Conservation (phyloP, 1,284 basidiomycete species). For the Malassezia obtusa region DNA sequence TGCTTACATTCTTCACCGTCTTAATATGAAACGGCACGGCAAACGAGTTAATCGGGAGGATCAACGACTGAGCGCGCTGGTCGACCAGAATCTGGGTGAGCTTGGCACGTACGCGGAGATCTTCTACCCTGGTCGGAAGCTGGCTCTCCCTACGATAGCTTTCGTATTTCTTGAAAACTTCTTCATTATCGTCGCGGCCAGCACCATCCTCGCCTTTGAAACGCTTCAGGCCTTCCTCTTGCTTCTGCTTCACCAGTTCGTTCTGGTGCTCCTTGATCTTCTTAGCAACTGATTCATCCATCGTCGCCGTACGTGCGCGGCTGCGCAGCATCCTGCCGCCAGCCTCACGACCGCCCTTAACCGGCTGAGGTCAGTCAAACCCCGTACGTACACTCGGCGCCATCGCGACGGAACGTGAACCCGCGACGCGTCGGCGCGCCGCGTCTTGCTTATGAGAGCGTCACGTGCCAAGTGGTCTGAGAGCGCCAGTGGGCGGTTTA, state of each 20-base stretch:
- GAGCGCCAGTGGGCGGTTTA: too few species aligned
- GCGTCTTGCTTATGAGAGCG: not conserved
- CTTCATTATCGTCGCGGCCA: slow-evolving; percentile 59
- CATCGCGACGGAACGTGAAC: not conserved
- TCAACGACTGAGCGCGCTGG: slow-evolving; percentile 74
- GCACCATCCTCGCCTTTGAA: slow-evolving; percentile 58
- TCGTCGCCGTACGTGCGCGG: slow-evolving; percentile 61
- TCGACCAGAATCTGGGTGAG: slow-evolving; percentile 71
- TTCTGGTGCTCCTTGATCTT: slow-evolving; percentile 79
- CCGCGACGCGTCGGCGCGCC: not conserved
- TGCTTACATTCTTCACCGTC: slow-evolving; percentile 94
- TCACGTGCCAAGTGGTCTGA: not conserved
- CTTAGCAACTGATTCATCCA: slow-evolving; percentile 62
- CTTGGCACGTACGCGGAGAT: slow-evolving; percentile 20
- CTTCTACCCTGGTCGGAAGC: slow-evolving; percentile 56
- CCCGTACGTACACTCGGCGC: not conserved
- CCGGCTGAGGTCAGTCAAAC: not conserved
- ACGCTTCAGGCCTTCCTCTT: slow-evolving; percentile 70
- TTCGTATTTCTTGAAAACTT: slow-evolving; percentile 78
- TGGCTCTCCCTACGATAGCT: slow-evolving; percentile 90
- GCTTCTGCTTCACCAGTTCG: slow-evolving; percentile 69
- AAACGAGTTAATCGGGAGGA: slow-evolving; percentile 87
- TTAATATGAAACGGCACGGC: slow-evolving; percentile 98
- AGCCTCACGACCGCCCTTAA: not conserved
- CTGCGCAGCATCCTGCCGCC: slow-evolving; percentile 40